Evolutionary conservation across 1,284 basidiomycete genomes (phyloP).

Genomic region (Cronartium ribicola): DNA sequence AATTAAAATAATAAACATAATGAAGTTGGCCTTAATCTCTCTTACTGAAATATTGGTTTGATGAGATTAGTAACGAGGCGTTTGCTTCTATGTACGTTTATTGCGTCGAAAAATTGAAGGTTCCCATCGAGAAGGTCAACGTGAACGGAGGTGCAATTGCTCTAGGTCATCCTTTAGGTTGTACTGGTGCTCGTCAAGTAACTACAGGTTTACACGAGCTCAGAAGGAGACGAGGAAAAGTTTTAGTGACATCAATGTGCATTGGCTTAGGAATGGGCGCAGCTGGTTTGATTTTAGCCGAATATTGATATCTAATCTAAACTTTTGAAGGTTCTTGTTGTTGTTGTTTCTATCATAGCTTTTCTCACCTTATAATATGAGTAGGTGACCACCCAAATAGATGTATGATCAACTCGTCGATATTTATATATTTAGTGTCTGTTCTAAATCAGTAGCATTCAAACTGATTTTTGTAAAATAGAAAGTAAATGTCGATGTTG

Average conservation of each 20-base stretch:
- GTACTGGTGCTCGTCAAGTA: constrained; percentile 80
- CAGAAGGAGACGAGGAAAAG: constrained; percentile 69
- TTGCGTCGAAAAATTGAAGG: constrained; percentile 50
- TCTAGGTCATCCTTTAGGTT: constrained; percentile 80
- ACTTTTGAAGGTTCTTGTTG: too few relatives aligned
- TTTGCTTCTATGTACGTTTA: constrained; percentile 46
- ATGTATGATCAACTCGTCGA: too few relatives aligned
- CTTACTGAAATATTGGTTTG: constrained; percentile 38
- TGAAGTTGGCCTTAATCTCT: neutral
- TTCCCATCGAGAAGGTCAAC: constrained; percentile 53
- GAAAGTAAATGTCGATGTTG: too few relatives aligned
- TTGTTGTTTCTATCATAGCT: too few relatives aligned
- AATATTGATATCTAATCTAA: constrained; percentile 50
- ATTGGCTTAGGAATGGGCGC: constrained; percentile 66
- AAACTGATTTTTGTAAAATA: too few relatives aligned
- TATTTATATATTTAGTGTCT: too few relatives aligned
- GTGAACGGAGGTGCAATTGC: constrained; percentile 87
- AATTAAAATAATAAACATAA: constrained; percentile 44
- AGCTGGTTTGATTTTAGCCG: constrained; percentile 66
- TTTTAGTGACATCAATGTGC: constrained; percentile 73
- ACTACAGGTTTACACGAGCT: constrained; percentile 82
- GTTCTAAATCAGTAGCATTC: too few relatives aligned
- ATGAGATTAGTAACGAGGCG: constrained; percentile 44
- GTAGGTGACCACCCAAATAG: too few relatives aligned
- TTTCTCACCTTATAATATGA: too few relatives aligned